phyloP scores from a whole-genome alignment of 73 alveolate genomes.

The Paramecium caudatum region DNA sequence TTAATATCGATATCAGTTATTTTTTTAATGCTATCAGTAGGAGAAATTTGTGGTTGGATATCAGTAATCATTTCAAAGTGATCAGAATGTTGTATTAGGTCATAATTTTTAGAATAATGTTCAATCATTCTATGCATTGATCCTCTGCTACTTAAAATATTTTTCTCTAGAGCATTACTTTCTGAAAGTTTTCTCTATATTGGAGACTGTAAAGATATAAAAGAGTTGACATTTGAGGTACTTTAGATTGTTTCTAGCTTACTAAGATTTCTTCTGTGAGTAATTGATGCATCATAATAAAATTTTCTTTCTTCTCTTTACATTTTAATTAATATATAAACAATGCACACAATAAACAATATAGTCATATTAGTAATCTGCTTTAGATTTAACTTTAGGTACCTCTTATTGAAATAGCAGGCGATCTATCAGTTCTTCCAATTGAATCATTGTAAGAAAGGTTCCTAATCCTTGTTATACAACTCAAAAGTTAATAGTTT shows the following conservation, averaged over 20 bases:
- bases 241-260: background rate
- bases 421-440: background rate
- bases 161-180: constrained; percentile 14
- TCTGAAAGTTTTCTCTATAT: constrained; percentile 8
- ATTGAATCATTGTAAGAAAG: constrained; percentile 5
- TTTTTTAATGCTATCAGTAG: background rate
- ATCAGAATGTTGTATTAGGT: constrained; percentile 1
- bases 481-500: background rate
- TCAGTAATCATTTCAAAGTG: background rate
- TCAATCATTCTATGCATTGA: constrained; percentile 41
- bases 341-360: too few species aligned
- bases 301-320: too few species aligned
- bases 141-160: constrained; percentile 15
- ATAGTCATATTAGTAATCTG: background rate
- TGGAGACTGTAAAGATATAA: background rate
- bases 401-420: background rate
- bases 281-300: background rate
- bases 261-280: background rate
- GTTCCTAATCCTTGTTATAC: background rate
- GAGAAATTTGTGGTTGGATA: background rate
- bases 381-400: background rate
- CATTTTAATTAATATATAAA: too few species aligned
- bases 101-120: constrained; percentile 6
- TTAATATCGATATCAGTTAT: background rate
- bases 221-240: background rate